phyloP scores from a whole-genome alignment of 352 stramenopile genomes.

The Phytophthora foliorum region DNA sequence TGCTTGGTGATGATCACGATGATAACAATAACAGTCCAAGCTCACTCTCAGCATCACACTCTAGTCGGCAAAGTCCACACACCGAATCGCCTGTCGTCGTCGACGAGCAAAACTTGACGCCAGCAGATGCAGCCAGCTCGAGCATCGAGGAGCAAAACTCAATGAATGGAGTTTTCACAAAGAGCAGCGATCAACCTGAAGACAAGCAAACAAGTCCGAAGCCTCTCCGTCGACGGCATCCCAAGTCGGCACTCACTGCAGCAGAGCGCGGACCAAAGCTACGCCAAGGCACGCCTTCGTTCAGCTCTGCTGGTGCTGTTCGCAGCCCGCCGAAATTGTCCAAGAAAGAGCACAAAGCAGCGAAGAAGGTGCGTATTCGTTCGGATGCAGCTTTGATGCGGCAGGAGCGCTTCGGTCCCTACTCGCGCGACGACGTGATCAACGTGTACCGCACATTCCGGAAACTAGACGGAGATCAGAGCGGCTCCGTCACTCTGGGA shows the following conservation, averaged over 20 bases:
- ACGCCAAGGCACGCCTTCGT: slow-evolving; percentile 25
- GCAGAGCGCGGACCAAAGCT: slow-evolving; percentile 17
- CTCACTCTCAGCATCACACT: not conserved
- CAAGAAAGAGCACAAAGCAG: slow-evolving; percentile 37
- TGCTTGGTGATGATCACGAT: slow-evolving; percentile 42
- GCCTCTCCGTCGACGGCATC: slow-evolving; percentile 15
- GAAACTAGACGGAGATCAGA: slow-evolving; percentile 78
- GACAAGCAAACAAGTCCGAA: slow-evolving; percentile 36
- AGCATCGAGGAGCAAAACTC: not conserved
- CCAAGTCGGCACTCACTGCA: slow-evolving; percentile 29
- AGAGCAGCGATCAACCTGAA: slow-evolving; percentile 5
- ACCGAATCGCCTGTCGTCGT: not conserved
- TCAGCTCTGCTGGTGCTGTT: slow-evolving; percentile 30
- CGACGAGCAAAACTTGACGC: not conserved
- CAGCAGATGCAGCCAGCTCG: not conserved
- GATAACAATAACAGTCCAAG: slow-evolving; percentile 25
- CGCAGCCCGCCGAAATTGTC: slow-evolving; percentile 7
- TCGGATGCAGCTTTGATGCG: slow-evolving; percentile 70
- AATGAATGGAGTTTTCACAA: not conserved
- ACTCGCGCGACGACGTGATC: slow-evolving; percentile 73
- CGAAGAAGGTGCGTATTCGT: slow-evolving; percentile 74
- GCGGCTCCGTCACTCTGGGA: slow-evolving; percentile 66
- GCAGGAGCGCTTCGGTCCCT: slow-evolving; percentile 70
- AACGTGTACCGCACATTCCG: slow-evolving; percentile 82
- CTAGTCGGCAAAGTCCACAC: not conserved